Evolutionary conservation across 805 yeast genomes (phyloP), one percentile per base, ranked within the genome.

Genomic region (Huiozyma naganishii): DNA sequence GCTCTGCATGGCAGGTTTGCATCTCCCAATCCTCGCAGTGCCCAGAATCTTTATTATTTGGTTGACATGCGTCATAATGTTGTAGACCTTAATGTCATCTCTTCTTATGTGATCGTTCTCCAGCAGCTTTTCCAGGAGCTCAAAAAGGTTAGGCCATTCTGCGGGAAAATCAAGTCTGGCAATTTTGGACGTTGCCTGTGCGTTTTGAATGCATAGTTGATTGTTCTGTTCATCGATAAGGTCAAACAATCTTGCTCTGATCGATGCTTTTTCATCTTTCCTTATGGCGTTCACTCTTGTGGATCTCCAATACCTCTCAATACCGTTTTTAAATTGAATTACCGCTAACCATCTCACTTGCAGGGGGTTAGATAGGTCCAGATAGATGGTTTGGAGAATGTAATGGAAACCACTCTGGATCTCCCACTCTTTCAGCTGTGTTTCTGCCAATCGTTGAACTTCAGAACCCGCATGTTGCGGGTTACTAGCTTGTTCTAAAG

Each of bases 311-410:
- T 77, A 77, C 56, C 75, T 77, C 12, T 86, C 95, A 17, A 87
- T 69, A 1, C 94, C 94, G 61, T 90, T 90, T 57, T 92, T 90
- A 62, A 90, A 78, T 50, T 83, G 83, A 36, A 90, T 90, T 1
- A 87, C 72, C 0, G 95, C 88, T 27, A 89, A 66, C 95, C 95
- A 88, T 54, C 97, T 69, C 6, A 78, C 67, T 46, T 83, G 84
- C 29, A 82, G 62, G 0, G 88, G 73, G 12, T 75, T 52, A 0
- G 77, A 70, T 3, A 69, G 57, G 48, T 84, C 80, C 43, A 77
- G 65, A 59, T 85, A 89, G 0, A 78, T 70, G 5, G 75, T 62
- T 59, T 80, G 89, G 12, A 82, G 61, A 10, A 69, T 51, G 41
- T 58, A 70, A 57, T 79, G 80, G 53, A 69, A 80, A 1, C 86